Evolutionary conservation across 305 asterid species (phyloP).

Genomic region (Rubia tinctorum): DNA sequence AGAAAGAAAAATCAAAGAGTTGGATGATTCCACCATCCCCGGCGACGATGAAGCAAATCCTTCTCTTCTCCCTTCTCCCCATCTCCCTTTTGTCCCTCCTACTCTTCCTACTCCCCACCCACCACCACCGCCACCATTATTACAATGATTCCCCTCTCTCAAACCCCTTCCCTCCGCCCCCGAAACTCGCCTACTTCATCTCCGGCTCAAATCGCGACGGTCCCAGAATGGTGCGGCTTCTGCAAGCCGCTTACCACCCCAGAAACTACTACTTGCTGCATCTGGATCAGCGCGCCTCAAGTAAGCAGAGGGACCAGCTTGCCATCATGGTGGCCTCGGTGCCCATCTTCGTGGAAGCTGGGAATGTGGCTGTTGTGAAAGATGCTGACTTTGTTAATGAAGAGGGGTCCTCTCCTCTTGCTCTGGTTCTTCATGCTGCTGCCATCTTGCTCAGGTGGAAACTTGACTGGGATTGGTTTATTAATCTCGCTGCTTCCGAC

Average conservation of each 20-base stretch:
- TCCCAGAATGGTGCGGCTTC: slow-evolving; percentile 33
- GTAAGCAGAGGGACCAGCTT: slow-evolving; percentile 23
- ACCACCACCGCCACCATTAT: slow-evolving; percentile 11
- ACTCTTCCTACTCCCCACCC: slow-evolving; percentile 20
- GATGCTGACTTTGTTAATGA: slow-evolving; percentile 28
- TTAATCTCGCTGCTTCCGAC: slow-evolving; percentile 40
- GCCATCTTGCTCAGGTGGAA: slow-evolving; percentile 37
- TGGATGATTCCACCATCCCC: background rate
- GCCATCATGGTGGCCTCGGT: slow-evolving; percentile 29
- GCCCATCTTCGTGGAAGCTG: slow-evolving; percentile 27
- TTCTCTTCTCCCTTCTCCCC: slow-evolving; percentile 28
- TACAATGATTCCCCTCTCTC: slow-evolving; percentile 11
- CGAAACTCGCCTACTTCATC: slow-evolving; percentile 37
- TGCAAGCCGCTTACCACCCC: slow-evolving; percentile 37
- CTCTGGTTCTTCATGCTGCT: slow-evolving; percentile 35
- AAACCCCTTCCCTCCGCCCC: slow-evolving; percentile 27
- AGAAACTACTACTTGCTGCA: slow-evolving; percentile 39
- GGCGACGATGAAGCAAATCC: slow-evolving; percentile 22
- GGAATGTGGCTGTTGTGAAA: slow-evolving; percentile 32
- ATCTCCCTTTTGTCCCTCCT: slow-evolving; percentile 24
- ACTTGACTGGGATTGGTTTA: slow-evolving; percentile 39
- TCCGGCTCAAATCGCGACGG: slow-evolving; percentile 32
- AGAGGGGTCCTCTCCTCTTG: slow-evolving; percentile 34
- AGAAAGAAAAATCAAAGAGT: background rate
- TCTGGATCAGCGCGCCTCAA: slow-evolving; percentile 30